A percentile compares a stretch with the other conserved stretches of the same genome.
phyloP scores from a whole-genome alignment of 495 filamentous ascomycete genomes.

The Aspergillus biplanus region DNA sequence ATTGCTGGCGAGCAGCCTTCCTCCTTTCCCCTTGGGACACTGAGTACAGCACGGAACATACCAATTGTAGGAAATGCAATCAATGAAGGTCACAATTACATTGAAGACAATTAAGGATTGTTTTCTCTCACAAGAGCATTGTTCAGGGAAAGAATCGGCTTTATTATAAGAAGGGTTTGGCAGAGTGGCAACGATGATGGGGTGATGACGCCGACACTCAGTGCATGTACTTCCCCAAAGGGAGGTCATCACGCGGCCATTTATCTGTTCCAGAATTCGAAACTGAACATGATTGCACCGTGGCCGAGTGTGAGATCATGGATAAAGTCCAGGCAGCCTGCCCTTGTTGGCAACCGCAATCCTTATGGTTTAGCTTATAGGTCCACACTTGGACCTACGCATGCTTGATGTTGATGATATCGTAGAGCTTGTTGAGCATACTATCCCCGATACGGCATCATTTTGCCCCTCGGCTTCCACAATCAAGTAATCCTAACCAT shows the following conservation, averaged over 20 bases:
- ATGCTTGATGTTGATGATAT: no score
- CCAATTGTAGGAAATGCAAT: not conserved
- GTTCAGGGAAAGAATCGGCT: not conserved
- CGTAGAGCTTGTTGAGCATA: no score
- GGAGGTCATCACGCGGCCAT: conserved; percentile 7
- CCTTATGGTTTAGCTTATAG: no score
- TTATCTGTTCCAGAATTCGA: not conserved
- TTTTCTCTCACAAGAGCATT: not conserved
- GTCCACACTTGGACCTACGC: no score
- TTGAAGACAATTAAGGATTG: not conserved
- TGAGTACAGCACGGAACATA: not conserved
- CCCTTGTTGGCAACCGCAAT: no score
- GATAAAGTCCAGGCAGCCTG: not conserved
- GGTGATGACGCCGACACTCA: conserved; percentile 22
- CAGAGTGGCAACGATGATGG: conserved; percentile 18
- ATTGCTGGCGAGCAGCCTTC: not conserved
- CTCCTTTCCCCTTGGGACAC: not conserved
- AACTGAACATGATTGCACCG: not conserved
- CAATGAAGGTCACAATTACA: not conserved
- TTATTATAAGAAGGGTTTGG: conserved; percentile 4
- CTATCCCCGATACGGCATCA: no score
- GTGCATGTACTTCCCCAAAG: not conserved
- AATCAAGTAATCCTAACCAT: no score
- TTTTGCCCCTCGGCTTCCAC: no score
- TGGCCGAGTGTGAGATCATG: not conserved